These are phyloP conservation scores for Yamagishiella unicocca DNA, from an alignment of 139 green algal genomes.

Conservation along the genomic window DNA sequence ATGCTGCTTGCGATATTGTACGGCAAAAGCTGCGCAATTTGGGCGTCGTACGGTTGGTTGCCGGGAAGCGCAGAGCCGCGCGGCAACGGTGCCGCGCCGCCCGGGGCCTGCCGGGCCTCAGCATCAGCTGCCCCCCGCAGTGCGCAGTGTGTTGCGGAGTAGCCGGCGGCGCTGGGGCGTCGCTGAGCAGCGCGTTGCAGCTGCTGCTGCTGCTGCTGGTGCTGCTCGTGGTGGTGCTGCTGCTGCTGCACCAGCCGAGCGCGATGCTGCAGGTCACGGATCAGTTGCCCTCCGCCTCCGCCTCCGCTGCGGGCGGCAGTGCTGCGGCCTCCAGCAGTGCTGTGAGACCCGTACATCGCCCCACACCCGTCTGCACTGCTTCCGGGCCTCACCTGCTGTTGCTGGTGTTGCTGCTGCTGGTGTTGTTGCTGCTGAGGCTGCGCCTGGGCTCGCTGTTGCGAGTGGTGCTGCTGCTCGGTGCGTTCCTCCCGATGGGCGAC, in stretches of 20 bases:
- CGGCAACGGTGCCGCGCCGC: too few relatives aligned
- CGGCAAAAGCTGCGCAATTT: too few relatives aligned
- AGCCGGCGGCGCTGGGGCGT: too few relatives aligned
- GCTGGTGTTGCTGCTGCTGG: background rate
- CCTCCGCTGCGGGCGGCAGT: background rate
- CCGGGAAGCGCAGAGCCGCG: too few relatives aligned
- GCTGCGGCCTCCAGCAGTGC: background rate
- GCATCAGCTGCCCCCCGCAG: too few relatives aligned
- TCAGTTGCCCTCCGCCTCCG: background rate
- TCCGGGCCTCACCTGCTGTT: background rate
- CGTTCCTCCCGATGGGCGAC: background rate
- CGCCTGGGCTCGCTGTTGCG: background rate
- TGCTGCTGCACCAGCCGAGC: background rate
- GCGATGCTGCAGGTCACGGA: conserved; percentile 40
- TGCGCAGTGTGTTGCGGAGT: too few relatives aligned
- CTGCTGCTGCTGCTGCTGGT: too few relatives aligned
- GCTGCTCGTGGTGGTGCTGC: background rate
- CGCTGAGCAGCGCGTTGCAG: too few relatives aligned
- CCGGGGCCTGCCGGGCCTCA: too few relatives aligned
- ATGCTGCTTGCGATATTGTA: too few relatives aligned
- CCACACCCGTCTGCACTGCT: background rate
- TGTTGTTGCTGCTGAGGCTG: background rate
- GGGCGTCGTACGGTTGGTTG: too few relatives aligned
- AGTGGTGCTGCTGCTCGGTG: background rate
- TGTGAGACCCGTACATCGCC: background rate